Evolutionary conservation across 2,329 filamentous ascomycete species (phyloP).

Genomic region (Penicillium sp.): DNA sequence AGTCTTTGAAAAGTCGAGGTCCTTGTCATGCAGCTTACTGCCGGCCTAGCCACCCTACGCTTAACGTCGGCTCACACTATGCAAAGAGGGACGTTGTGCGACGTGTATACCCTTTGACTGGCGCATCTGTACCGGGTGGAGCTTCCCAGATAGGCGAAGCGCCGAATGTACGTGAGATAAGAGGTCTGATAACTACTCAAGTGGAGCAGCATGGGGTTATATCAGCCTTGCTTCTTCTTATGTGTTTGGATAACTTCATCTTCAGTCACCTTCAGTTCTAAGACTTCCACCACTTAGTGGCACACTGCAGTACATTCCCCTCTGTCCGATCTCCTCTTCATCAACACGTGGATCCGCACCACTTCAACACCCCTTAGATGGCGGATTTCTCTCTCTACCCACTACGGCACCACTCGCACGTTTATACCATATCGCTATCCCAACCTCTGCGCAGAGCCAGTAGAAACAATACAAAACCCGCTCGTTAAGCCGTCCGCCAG

Average conservation of each 20-base stretch:
- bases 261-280: neutral
- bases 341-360: conserved; percentile 16
- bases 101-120: neutral
- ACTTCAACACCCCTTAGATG: conserved; percentile 28
- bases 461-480: conserved; percentile 26
- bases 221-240: conserved; percentile 12
- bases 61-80: neutral
- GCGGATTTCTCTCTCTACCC: conserved; percentile 30
- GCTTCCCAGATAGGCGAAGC: conserved; percentile 22
- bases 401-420: conserved; percentile 30
- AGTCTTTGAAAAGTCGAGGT: neutral
- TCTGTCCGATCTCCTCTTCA: conserved; percentile 2
- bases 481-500: conserved; percentile 13
- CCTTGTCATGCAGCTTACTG: neutral
- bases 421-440: conserved; percentile 32
- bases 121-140: conserved; percentile 17
- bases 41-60: neutral
- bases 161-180: conserved; percentile 9
- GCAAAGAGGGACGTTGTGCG: neutral
- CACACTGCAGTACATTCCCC: neutral
- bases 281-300: conserved; percentile 2
- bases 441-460: conserved; percentile 30
- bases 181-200: conserved; percentile 5
- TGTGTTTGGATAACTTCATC: conserved; percentile 1
- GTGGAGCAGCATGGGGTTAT: conserved; percentile 14